These are phyloP conservation scores for Trifolium pratense DNA, from an alignment of 306 rosid species.

Conservation along the genomic window DNA sequence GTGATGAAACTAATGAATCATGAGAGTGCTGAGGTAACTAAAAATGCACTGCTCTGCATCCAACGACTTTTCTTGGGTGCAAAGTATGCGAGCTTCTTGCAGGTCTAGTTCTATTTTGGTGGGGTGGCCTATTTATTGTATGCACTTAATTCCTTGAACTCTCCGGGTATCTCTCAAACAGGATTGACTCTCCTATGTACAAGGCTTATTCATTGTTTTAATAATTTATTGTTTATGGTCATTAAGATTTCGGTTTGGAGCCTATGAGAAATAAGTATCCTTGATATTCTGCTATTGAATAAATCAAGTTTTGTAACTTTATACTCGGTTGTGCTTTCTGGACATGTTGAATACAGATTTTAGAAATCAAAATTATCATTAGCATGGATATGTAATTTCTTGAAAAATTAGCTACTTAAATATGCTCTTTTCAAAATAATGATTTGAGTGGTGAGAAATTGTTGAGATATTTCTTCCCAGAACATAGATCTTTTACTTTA, in stretches of 20 bases:
- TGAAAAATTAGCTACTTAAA: conserved; percentile 17
- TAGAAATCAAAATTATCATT: conserved; percentile 14
- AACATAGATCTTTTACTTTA: not conserved
- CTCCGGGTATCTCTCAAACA: conserved; percentile 21
- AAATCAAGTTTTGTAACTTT: conserved; percentile 46
- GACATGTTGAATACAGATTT: conserved; percentile 25
- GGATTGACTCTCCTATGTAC: conserved; percentile 31
- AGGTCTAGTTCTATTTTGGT: conserved; percentile 56
- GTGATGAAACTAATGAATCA: conserved; percentile 96
- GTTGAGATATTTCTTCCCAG: not conserved
- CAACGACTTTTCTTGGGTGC: conserved; percentile 97
- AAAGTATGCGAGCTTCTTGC: conserved; percentile 96
- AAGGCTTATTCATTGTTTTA: conserved; percentile 43
- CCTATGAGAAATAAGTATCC: conserved; percentile 45
- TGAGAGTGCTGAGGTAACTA: conserved; percentile 91
- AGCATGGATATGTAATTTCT: conserved; percentile 30
- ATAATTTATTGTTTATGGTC: conserved; percentile 46
- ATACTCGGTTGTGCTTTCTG: conserved; percentile 24
- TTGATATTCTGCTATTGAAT: conserved; percentile 42
- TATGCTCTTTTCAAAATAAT: not conserved
- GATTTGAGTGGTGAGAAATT: not conserved
- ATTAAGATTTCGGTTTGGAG: conserved; percentile 33
- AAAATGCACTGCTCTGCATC: conserved; percentile 92
- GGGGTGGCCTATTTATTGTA: conserved; percentile 16
- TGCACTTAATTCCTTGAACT: conserved; percentile 30